Base-by-base conservation (phyloP, 2,329 filamentous ascomycete genomes). In the Claviceps purpurea region DNA sequence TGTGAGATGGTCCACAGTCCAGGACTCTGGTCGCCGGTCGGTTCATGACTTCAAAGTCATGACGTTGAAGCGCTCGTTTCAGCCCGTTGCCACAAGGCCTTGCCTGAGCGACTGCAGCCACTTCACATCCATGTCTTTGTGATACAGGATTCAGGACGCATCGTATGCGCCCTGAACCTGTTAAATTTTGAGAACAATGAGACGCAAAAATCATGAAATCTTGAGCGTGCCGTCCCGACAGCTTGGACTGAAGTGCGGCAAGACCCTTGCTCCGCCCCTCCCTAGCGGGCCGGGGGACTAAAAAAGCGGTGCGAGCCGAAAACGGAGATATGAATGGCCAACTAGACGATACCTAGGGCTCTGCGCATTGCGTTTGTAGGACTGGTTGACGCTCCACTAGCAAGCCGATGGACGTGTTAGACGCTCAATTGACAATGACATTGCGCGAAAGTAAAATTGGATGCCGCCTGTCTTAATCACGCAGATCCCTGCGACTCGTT, bases 291-390 rank as follows among this genome's bases (percentile, higher is more conserved):
- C 48, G 44, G 50, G 55, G 53, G 56, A 55, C 61, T 60, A 60
- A 61, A 61, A 60, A 62, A 62, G 62, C 65, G 65, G 63, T 64
- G 65, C 65, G 65, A 67, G 62, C 65, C 65, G 65, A 65, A 59
- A 61, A 61, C 62, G 65, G 62, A 50, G 42, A 49, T 40, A 54
- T 26, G 24, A 38, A 54, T 44, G 30, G 37, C 42, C 49, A 49
- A 18, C 20, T 52, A 24, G 30, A 49, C 40, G 30, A 34, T 34
- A 34, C 26, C 26, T 30, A 51, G 16, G 42, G 50, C 34, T 47
- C 26, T 37, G 22, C 16, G 16, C 43, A 14, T 48, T 46, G 37
- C 20, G 13, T 42, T 51, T 24, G 7, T 34, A 44, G 26, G 49
- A 20, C 48, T 50, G 39, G 41, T n/a, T 7, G 45, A 37, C 34